phyloP scores from a whole-genome alignment of 2,329 filamentous ascomycete species.

The Cercospora nicotianae region DNA sequence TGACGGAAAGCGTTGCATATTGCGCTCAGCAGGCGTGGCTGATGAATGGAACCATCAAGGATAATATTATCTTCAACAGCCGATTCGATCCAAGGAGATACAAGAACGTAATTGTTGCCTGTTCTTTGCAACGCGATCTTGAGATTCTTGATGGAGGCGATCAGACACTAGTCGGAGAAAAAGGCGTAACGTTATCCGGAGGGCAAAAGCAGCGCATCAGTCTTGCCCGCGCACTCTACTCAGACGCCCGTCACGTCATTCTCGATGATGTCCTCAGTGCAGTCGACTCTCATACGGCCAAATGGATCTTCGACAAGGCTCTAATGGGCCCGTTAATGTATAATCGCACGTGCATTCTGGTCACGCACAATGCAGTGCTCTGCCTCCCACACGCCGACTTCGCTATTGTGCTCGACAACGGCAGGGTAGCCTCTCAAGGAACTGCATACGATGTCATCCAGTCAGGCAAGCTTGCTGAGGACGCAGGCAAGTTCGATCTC shows the following conservation, averaged over 20 bases:
- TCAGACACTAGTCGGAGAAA: slow-evolving; percentile 91
- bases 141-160: slow-evolving; percentile 91
- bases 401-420: slow-evolving; percentile 85
- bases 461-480: slow-evolving; percentile 86
- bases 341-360: slow-evolving; percentile 85
- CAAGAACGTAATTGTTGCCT: slow-evolving; percentile 82
- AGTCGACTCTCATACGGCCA: slow-evolving; percentile 94
- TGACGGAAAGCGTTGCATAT: slow-evolving; percentile 91
- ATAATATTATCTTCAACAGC: slow-evolving; percentile 91
- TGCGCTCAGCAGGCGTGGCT: slow-evolving; percentile 97
- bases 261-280: slow-evolving; percentile 95
- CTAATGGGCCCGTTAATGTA: slow-evolving; percentile 87
- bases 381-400: slow-evolving; percentile 78
- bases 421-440: slow-evolving; percentile 75
- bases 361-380: slow-evolving; percentile 92
- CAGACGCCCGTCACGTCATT: slow-evolving; percentile 83
- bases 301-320: slow-evolving; percentile 96
- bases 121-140: slow-evolving; percentile 85
- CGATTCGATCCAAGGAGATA: slow-evolving; percentile 80
- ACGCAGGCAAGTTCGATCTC: slow-evolving; percentile 67
- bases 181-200: slow-evolving; percentile 93
- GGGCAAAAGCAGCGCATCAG: slow-evolving; percentile 98
- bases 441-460: slow-evolving; percentile 73
- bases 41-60: slow-evolving; percentile 90
- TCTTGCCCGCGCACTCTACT: slow-evolving; percentile 94